Conservation (phyloP, 495 filamentous ascomycete genomes). For the Acidomyces sp. region DNA sequence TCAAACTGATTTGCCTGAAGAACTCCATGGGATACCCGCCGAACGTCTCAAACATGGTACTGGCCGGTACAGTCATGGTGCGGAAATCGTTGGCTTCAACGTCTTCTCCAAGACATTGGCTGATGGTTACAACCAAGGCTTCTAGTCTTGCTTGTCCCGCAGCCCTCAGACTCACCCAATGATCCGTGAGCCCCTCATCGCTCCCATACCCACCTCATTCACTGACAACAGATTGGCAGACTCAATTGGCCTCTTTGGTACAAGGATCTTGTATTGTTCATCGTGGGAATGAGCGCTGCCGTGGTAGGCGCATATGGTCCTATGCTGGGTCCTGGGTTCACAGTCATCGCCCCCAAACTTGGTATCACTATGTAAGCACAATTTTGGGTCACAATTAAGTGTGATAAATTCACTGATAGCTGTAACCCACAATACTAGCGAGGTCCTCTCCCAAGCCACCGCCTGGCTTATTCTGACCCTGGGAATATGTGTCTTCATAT, state of each 20-base stretch:
- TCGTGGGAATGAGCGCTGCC: slow-evolving; percentile 41
- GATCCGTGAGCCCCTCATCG: slow-evolving; percentile 39
- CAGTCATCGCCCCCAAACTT: slow-evolving; percentile 33
- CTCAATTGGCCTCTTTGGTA: slow-evolving; percentile 12
- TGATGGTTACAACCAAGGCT: too few relatives aligned
- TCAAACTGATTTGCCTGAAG: slow-evolving; percentile 14
- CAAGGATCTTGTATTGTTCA: slow-evolving; percentile 31
- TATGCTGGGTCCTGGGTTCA: slow-evolving; percentile 37
- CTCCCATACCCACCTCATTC: neutral
- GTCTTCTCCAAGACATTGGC: too few relatives aligned
- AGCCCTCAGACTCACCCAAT: slow-evolving; percentile 69
- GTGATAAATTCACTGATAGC: too few relatives aligned
- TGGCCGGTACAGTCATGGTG: slow-evolving; percentile 46
- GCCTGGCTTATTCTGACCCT: slow-evolving; percentile 40
- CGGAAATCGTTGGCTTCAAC: too few relatives aligned
- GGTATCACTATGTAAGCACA: slow-evolving; percentile 33
- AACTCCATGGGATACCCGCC: slow-evolving; percentile 7
- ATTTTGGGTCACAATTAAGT: too few relatives aligned
- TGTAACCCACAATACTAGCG: too few relatives aligned
- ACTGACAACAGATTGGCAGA: neutral
- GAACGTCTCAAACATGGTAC: slow-evolving; percentile 54
- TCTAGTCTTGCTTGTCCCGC: slow-evolving; percentile 68
- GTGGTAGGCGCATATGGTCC: slow-evolving; percentile 44
- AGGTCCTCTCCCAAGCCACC: slow-evolving; percentile 30
- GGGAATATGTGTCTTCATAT: slow-evolving; percentile 43